These are phyloP conservation scores for Venturia nashicola DNA, from an alignment of 2,329 filamentous ascomycete species.

Conservation along the genomic window DNA sequence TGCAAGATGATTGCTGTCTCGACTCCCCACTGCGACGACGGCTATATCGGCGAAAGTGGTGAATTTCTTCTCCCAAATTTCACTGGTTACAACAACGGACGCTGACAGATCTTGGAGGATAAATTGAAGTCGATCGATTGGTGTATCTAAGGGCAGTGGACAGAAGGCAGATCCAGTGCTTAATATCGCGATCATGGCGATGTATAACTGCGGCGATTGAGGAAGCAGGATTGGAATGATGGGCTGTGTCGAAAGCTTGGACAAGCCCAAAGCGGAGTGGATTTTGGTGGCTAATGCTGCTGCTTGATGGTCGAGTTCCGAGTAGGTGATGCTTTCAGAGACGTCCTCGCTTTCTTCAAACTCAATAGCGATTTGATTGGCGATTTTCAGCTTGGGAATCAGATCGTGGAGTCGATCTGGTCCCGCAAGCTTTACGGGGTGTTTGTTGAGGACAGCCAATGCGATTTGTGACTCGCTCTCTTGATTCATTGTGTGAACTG, in stretches of 20 bases:
- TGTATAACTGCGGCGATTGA: slow-evolving; percentile 66
- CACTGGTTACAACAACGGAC: slow-evolving; percentile 52
- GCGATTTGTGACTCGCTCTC: background rate
- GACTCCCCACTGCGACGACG: slow-evolving; percentile 28
- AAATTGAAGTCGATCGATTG: slow-evolving; percentile 64
- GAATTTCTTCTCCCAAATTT: slow-evolving; percentile 30
- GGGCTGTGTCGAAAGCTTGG: slow-evolving; percentile 18
- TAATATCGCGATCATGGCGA: slow-evolving; percentile 63
- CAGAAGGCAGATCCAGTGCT: slow-evolving; percentile 80
- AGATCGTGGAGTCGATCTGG: slow-evolving; percentile 50
- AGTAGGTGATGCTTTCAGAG: slow-evolving; percentile 45
- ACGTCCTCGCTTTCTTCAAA: slow-evolving; percentile 41
- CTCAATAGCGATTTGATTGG: slow-evolving; percentile 45
- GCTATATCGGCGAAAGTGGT: slow-evolving; percentile 21
- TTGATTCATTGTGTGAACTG: background rate
- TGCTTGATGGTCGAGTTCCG: slow-evolving; percentile 47
- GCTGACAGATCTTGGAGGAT: slow-evolving; percentile 69
- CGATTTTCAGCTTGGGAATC: slow-evolving; percentile 31
- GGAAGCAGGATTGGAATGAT: slow-evolving; percentile 67
- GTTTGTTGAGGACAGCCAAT: slow-evolving; percentile 47
- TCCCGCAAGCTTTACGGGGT: slow-evolving; percentile 40
- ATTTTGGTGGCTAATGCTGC: slow-evolving; percentile 43
- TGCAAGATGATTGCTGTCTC: slow-evolving; percentile 20
- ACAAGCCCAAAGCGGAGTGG: slow-evolving; percentile 14
- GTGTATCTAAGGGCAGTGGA: slow-evolving; percentile 67